Conservation (phyloP, 1,139 yeast genomes). For the Hemisphaericaspora subhashii region DNA sequence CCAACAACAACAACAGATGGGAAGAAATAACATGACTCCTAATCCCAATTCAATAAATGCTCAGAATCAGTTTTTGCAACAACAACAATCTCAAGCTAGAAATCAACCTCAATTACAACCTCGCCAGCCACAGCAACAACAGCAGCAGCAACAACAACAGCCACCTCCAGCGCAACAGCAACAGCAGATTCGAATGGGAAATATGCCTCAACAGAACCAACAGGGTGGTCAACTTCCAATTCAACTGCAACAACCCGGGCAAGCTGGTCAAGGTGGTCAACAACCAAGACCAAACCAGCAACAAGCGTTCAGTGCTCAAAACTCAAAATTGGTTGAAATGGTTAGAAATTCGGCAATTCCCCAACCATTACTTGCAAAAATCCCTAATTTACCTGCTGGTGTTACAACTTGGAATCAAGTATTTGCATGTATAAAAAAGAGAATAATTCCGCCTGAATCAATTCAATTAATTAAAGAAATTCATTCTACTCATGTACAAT, state of each 20-base stretch:
- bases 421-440: constrained; percentile 64
- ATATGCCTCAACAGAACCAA: constrained; percentile 8
- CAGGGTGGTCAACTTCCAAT: constrained; percentile 9
- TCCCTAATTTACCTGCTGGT: constrained; percentile 82
- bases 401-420: constrained; percentile 84
- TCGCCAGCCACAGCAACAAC: constrained; percentile 31
- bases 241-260: constrained; percentile 8
- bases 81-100: constrained; percentile 43
- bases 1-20: constrained; percentile 34
- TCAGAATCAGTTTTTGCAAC: constrained; percentile 35
- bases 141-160: constrained; percentile 30
- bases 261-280: constrained; percentile 12
- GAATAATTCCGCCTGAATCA: constrained; percentile 54
- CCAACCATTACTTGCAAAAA: constrained; percentile 61
- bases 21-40: background rate
- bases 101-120: constrained; percentile 26
- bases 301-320: constrained; percentile 1
- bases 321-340: constrained; percentile 27
- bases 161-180: constrained; percentile 13
- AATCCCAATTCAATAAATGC: background rate
- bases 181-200: constrained; percentile 5
- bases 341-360: constrained; percentile 68
- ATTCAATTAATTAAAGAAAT: constrained; percentile 60
- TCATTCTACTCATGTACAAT: constrained; percentile 53
- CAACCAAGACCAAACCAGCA: constrained; percentile 10